Evolutionary conservation across 192 early-diverging fungal species (phyloP).

Genomic region (Rhizoclosmatium globosum): DNA sequence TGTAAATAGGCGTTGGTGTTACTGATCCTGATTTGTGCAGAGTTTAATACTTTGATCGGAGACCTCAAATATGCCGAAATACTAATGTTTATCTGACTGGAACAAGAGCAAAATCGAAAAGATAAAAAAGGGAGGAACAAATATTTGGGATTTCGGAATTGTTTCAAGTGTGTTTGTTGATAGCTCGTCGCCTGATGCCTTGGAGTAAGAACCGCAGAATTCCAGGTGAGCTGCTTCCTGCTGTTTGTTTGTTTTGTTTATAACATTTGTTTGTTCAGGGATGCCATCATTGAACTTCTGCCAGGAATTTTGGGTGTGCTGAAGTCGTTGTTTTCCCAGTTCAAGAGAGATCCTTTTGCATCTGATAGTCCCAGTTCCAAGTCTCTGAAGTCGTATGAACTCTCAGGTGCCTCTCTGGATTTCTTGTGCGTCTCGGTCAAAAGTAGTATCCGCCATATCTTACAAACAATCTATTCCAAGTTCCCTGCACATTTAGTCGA

Average conservation of each 20-base stretch:
- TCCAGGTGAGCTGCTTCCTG: no score
- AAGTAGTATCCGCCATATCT: neutral
- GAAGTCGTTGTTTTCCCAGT: no score
- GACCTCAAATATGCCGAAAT: conserved; percentile 38
- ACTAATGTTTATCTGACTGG: conserved; percentile 38
- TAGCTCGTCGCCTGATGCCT: no score
- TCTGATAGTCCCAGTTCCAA: conserved; percentile 20
- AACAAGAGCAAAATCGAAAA: conserved; percentile 29
- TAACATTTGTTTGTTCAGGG: no score
- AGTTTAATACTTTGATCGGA: neutral
- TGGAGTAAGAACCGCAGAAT: no score
- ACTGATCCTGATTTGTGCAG: neutral
- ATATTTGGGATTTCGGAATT: conserved; percentile 3
- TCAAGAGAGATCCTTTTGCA: no score
- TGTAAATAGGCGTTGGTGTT: neutral
- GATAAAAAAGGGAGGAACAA: conserved; percentile 25
- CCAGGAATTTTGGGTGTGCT: no score
- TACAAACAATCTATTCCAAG: no score
- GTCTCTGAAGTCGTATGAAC: conserved; percentile 38
- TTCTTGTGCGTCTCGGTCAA: conserved; percentile 5
- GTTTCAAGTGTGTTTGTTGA: no score
- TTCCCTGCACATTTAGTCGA: conserved; percentile 24
- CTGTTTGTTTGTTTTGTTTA: no score
- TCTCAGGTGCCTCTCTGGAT: conserved; percentile 8
- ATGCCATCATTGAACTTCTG: no score